These are phyloP conservation scores for Boletus rex-veris DNA, from an alignment of 768 basidiomycete genomes.

Conservation along the genomic window DNA sequence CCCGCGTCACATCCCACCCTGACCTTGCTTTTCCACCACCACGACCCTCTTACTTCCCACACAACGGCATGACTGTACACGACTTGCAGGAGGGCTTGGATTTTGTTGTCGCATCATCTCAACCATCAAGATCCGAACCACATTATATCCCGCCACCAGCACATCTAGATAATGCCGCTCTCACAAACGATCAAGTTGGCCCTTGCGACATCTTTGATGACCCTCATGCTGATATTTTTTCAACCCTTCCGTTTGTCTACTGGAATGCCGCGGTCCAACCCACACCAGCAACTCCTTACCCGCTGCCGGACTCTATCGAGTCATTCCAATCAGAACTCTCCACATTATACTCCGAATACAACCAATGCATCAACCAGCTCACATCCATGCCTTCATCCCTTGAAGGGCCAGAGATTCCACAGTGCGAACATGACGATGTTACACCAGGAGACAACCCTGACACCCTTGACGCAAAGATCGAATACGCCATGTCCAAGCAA, in stretches of 20 bases:
- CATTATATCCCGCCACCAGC: slow-evolving; percentile 5
- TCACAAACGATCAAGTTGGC: neutral
- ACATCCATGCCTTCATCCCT: slow-evolving; percentile 37
- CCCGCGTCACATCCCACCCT: slow-evolving; percentile 8
- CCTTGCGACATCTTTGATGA: slow-evolving; percentile 12
- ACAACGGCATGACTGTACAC: neutral
- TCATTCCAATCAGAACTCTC: slow-evolving; percentile 37
- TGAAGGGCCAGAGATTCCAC: slow-evolving; percentile 13
- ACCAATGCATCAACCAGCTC: slow-evolving; percentile 44
- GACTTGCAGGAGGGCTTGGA: slow-evolving; percentile 16
- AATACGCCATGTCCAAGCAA: slow-evolving; percentile 55
- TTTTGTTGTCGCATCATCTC: neutral
- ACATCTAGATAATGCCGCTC: slow-evolving; percentile 3
- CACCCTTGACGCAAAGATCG: slow-evolving; percentile 36
- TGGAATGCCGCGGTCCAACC: slow-evolving; percentile 25
- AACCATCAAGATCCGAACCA: slow-evolving; percentile 18
- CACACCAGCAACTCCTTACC: neutral
- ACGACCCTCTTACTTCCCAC: slow-evolving; percentile 13
- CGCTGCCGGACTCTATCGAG: slow-evolving; percentile 21
- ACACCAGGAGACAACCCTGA: slow-evolving; percentile 14
- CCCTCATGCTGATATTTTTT: slow-evolving; percentile 11
- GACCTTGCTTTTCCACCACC: neutral
- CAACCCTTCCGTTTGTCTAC: slow-evolving; percentile 21
- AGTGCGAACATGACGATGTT: neutral
- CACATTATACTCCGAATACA: slow-evolving; percentile 50